Conservation (phyloP, 129 eudicot genomes). For the Rutidosis leptorrhynchoides region DNA sequence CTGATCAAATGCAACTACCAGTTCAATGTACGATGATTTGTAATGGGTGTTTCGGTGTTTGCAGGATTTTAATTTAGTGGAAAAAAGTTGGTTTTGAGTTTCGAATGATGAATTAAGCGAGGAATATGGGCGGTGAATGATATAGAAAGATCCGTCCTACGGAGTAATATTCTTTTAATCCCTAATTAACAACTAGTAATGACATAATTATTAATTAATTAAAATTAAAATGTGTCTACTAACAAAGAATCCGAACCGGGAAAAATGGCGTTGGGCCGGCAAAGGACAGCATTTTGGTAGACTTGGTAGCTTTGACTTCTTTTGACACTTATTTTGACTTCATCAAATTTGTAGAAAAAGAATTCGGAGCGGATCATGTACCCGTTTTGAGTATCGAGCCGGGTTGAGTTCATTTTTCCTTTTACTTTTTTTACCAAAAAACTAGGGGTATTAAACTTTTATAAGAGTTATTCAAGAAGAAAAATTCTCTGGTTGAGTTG, state of each 20-base stretch:
- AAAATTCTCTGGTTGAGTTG: no score
- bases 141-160: slow-evolving; percentile 17
- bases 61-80: neutral
- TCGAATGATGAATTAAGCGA: slow-evolving; percentile 22
- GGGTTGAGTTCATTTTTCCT: no score
- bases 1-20: slow-evolving; percentile 2
- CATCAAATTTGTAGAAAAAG: neutral
- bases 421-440: no score
- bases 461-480: no score
- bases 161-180: neutral
- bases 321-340: neutral
- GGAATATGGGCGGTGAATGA: slow-evolving; percentile 32
- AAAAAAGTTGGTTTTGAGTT: neutral
- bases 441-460: no score
- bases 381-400: no score
- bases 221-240: neutral
- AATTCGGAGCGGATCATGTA: no score
- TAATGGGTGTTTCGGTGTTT: neutral
- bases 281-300: slow-evolving; percentile 9
- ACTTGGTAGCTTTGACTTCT: slow-evolving; percentile 9
- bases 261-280: slow-evolving; percentile 26
- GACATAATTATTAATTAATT: neutral
- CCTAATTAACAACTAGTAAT: slow-evolving; percentile 18
- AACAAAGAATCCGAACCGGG: slow-evolving; percentile 14
- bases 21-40: slow-evolving; percentile 19